Base-by-base conservation (phyloP, 768 basidiomycete species). In the Phylloporus arenicola region DNA sequence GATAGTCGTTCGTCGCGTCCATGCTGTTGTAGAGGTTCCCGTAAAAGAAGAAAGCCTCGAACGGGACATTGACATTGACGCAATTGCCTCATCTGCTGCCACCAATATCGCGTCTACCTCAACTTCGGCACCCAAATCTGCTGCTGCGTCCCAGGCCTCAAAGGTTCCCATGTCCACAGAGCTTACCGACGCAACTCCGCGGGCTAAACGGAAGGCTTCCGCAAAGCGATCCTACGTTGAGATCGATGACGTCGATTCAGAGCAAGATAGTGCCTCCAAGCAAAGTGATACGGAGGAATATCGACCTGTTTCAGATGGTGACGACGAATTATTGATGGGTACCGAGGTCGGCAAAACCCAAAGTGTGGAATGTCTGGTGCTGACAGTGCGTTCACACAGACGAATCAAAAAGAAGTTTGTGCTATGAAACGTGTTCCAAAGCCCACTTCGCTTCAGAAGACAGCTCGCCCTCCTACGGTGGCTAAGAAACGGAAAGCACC, bases 1-100 rank as follows among this genome's bases (percentile, higher is more conserved):
- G 20, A 40, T 59, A 17, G 33, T 88, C 14, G 72, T 88, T 37
- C 78, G 86, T 19, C 80, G 82, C 30, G 86, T 88, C 8, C 78
- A 80, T 19, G 82, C 86, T 24, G 62, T 73, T 3, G 62, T 78
- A 6, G 73, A 86, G 17, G 69, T 86, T 1, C 71, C 76, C 30
- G 78, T 87, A 33, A 87, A 88, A 58, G 75, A 75, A 48, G 84
- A 87, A 63, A 81, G 79, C 3, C 70, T 69, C 2, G 71, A 73
- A 4, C 69, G 69, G n/a, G 74, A 74, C 6, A 11, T 52, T 9
- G 50, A 46, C 22, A 8, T 8, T 16, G 47, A 24, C 9, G 25
- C 47, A 25, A 25, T 27, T 13, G 17, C 45, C 19, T 53, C 66
- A 13, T 22, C 45, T n/a, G 53, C 56, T 30, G n/a, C 48, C 12